Conservation (phyloP, 2,329 filamentous ascomycete species). For the Metarhizium brunneum region DNA sequence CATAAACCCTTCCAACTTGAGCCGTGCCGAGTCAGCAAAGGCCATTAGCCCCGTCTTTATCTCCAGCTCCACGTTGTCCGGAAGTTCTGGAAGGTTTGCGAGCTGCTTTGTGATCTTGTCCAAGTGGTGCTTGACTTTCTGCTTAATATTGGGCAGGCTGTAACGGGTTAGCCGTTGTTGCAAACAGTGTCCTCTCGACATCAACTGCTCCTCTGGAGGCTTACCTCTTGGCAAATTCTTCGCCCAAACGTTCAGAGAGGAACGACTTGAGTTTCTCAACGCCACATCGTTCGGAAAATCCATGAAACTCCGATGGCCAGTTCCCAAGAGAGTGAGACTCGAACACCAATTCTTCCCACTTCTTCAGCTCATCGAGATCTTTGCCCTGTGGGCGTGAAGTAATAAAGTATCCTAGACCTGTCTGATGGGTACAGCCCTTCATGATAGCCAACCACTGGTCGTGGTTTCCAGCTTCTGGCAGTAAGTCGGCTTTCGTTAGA, state of each 20-base stretch:
- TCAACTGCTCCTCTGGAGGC: slow-evolving; percentile 4
- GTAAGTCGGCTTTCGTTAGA: slow-evolving; percentile 74
- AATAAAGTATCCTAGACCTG: slow-evolving; percentile 71
- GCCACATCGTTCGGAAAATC: slow-evolving; percentile 40
- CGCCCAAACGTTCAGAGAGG: slow-evolving; percentile 41
- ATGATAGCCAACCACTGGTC: slow-evolving; percentile 57
- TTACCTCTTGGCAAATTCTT: slow-evolving; percentile 44
- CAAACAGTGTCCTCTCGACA: neutral
- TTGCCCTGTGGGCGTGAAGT: slow-evolving; percentile 58
- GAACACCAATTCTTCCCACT: slow-evolving; percentile 45
- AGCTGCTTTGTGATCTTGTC: slow-evolving; percentile 46
- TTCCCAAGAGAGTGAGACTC: slow-evolving; percentile 24
- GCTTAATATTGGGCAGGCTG: slow-evolving; percentile 43
- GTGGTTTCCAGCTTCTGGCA: slow-evolving; percentile 40
- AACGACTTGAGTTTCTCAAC: slow-evolving; percentile 43
- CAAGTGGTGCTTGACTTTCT: slow-evolving; percentile 41
- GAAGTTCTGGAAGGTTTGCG: slow-evolving; percentile 53
- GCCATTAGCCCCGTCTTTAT: slow-evolving; percentile 49
- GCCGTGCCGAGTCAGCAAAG: slow-evolving; percentile 44
- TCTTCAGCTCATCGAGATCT: slow-evolving; percentile 40
- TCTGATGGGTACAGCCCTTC: slow-evolving; percentile 46
- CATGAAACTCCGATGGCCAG: slow-evolving; percentile 41
- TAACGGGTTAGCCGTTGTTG: slow-evolving; percentile 9
- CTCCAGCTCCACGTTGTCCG: slow-evolving; percentile 56
- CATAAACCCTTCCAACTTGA: slow-evolving; percentile 41